Evolutionary conservation across 768 basidiomycete genomes (phyloP).

Genomic region (Phallus indusiatus): DNA sequence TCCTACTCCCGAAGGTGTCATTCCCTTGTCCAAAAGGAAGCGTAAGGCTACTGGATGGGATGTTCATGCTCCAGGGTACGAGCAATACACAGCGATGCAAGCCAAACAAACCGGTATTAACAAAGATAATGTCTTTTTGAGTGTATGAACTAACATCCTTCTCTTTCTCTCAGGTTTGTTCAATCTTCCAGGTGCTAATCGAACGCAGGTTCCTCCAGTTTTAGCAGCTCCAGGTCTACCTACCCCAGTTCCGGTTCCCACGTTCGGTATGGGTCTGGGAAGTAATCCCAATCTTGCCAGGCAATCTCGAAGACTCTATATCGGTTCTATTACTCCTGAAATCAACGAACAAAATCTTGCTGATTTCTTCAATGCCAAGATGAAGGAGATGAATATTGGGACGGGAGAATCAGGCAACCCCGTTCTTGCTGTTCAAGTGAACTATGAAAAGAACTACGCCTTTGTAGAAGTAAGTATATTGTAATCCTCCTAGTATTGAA

Average conservation of each 20-base stretch:
- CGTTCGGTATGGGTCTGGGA: conserved; percentile 79
- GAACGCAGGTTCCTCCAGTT: conserved; percentile 79
- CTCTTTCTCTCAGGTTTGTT: conserved; percentile 60
- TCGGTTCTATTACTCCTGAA: conserved; percentile 91
- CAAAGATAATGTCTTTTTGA: neutral
- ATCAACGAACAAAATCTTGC: conserved; percentile 89
- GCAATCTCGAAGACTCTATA: conserved; percentile 91
- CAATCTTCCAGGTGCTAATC: conserved; percentile 91
- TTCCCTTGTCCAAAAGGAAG: conserved; percentile 76
- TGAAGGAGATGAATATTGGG: conserved; percentile 86
- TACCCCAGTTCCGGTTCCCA: conserved; percentile 74
- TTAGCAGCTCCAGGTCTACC: conserved; percentile 74
- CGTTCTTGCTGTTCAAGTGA: conserved; percentile 89
- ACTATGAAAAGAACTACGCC: conserved; percentile 98
- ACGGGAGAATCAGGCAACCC: conserved; percentile 81
- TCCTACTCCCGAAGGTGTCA: conserved; percentile 81
- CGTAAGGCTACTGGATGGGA: conserved; percentile 94
- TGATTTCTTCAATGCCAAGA: conserved; percentile 93
- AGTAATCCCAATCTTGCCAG: conserved; percentile 84
- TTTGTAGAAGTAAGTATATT: conserved; percentile 76
- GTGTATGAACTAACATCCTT: conserved; percentile 9
- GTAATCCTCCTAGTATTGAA: neutral
- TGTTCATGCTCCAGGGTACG: conserved; percentile 90
- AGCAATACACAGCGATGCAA: conserved; percentile 89
- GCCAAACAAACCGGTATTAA: conserved; percentile 90